Percentiles rank a stretch among this genome's conserved stretches.
Evolutionary conservation across 1,139 yeast species (phyloP).

Genomic region (Debaryomyces udenii): DNA sequence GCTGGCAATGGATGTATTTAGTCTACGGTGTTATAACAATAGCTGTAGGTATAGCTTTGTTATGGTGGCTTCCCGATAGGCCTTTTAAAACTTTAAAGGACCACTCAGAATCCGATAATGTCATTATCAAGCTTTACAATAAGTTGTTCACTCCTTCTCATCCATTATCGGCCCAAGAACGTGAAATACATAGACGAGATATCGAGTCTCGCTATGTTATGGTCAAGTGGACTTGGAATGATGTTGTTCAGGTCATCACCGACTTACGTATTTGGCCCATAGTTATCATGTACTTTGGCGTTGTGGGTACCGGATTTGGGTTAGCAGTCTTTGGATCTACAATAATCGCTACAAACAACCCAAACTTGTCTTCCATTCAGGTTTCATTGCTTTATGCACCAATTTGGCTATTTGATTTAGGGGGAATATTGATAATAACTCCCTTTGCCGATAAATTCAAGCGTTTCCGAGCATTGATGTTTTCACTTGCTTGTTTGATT

Average conservation of each 20-base stretch:
- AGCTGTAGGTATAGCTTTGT: slow-evolving; percentile 60
- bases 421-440: slow-evolving; percentile 74
- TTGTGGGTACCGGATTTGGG: slow-evolving; percentile 87
- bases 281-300: slow-evolving; percentile 87
- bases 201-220: slow-evolving; percentile 48
- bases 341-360: slow-evolving; percentile 68
- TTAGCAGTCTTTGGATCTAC: slow-evolving; percentile 85
- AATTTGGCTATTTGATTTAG: slow-evolving; percentile 84
- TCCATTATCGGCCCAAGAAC: slow-evolving; percentile 59
- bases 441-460: slow-evolving; percentile 78
- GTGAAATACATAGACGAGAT: slow-evolving; percentile 62
- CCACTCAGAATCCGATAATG: slow-evolving; percentile 15
- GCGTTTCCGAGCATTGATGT: slow-evolving; percentile 59
- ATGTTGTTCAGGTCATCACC: slow-evolving; percentile 55
- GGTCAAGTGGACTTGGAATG: slow-evolving; percentile 62
- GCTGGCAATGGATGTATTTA: slow-evolving; percentile 89
- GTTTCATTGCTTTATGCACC: slow-evolving; percentile 83
- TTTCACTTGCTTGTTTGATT: slow-evolving; percentile 61
- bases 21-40: slow-evolving; percentile 77
- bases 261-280: slow-evolving; percentile 81
- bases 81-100: slow-evolving; percentile 31
- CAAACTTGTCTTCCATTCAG: slow-evolving; percentile 63
- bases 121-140: slow-evolving; percentile 23
- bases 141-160: slow-evolving; percentile 41
- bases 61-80: slow-evolving; percentile 90